phyloP scores from a whole-genome alignment of 2,329 filamentous ascomycete genomes.

The Botrytis elliptica region DNA sequence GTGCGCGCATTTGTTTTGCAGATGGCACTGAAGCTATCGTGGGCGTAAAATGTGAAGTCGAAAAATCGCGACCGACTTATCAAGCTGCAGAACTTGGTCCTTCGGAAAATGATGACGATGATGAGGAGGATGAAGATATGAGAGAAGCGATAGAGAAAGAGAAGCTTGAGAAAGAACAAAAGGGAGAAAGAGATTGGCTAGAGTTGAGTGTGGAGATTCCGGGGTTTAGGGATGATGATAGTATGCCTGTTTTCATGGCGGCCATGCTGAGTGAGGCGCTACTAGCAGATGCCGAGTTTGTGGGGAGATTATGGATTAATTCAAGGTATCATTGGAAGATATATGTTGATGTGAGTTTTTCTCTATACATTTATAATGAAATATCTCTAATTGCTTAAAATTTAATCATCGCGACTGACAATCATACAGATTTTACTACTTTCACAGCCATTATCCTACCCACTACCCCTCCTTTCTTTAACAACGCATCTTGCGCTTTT shows the following conservation, averaged over 20 bases:
- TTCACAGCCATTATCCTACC: slow-evolving; percentile 90
- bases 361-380: background rate
- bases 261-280: slow-evolving; percentile 88
- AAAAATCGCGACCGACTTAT: slow-evolving; percentile 56
- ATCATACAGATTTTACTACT: slow-evolving; percentile 79
- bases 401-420: slow-evolving; percentile 15
- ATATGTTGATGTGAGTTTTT: slow-evolving; percentile 73
- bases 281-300: slow-evolving; percentile 67
- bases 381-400: background rate
- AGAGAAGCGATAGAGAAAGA: slow-evolving; percentile 39
- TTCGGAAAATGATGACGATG: slow-evolving; percentile 38
- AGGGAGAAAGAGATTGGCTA: slow-evolving; percentile 68
- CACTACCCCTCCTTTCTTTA: slow-evolving; percentile 85
- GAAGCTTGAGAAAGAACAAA: slow-evolving; percentile 42
- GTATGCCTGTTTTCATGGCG: slow-evolving; percentile 79
- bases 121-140: slow-evolving; percentile 43
- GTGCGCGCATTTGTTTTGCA: slow-evolving; percentile 87
- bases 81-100: slow-evolving; percentile 31
- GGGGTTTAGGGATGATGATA: slow-evolving; percentile 86
- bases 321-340: slow-evolving; percentile 92
- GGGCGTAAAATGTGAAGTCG: slow-evolving; percentile 92
- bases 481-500: slow-evolving; percentile 93
- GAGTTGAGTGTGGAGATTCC: slow-evolving; percentile 91
- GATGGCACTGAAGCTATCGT: slow-evolving; percentile 96
- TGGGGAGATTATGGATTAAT: slow-evolving; percentile 80